phyloP scores from a whole-genome alignment of 1,284 basidiomycete species.

The Tetrapyrgos nigripes region DNA sequence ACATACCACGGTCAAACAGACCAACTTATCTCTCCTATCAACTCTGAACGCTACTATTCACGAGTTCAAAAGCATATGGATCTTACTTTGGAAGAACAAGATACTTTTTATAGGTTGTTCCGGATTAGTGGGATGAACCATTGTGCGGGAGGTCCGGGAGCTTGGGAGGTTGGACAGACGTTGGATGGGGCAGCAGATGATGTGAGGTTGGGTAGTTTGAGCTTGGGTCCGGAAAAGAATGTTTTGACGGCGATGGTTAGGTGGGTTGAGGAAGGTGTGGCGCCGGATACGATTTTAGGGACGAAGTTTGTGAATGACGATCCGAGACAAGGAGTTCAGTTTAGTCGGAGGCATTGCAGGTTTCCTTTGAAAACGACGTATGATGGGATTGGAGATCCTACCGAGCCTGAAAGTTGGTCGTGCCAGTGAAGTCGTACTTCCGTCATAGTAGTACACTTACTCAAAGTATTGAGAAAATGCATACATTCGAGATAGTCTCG shows the following conservation, averaged over 20 bases:
- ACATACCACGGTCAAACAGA: constrained; percentile 26
- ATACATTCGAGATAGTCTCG: too few relatives aligned
- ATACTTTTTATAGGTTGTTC: constrained; percentile 22
- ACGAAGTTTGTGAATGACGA: constrained; percentile 13
- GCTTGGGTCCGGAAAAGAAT: constrained; percentile 10
- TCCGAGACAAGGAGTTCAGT: background rate
- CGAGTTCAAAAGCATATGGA: constrained; percentile 13
- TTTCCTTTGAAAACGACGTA: constrained; percentile 21
- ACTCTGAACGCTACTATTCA: constrained; percentile 22
- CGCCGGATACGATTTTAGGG: constrained; percentile 21
- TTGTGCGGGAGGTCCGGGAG: constrained; percentile 19
- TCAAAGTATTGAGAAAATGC: too few relatives aligned
- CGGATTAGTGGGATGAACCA: constrained; percentile 24
- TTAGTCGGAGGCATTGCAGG: constrained; percentile 18
- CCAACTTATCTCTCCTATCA: constrained; percentile 20
- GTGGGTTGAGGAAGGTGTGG: constrained; percentile 22
- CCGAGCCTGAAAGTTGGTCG: constrained; percentile 32
- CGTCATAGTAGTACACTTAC: too few relatives aligned
- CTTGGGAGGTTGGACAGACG: constrained; percentile 15
- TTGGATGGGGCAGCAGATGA: background rate
- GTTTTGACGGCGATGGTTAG: constrained; percentile 18
- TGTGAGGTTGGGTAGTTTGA: background rate
- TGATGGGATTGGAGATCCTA: constrained; percentile 32
- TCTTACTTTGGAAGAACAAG: constrained; percentile 5
- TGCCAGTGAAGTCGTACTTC: background rate